Base-by-base conservation (phyloP, 2,329 filamentous ascomycete species). In the Pseudopyrenochaeta lycopersici region DNA sequence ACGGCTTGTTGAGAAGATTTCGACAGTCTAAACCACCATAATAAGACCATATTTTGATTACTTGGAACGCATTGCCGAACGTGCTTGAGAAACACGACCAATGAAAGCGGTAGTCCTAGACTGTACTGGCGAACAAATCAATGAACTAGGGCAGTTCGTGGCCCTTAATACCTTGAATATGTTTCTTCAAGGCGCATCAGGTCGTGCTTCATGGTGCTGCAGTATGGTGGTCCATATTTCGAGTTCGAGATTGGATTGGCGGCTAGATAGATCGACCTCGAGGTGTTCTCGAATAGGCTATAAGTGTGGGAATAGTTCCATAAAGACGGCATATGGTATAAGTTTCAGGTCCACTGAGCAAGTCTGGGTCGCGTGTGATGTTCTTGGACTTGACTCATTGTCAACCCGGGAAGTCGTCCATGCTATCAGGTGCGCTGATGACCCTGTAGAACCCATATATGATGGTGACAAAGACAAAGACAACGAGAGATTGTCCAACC, bases 361-460 rank as follows among this genome's bases (percentile, higher is more conserved):
- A 14, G 36, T 11, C 14, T 15, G 17, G 36, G 36, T 39, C 1
- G 36, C 18, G 11, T 21, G 18, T 3, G 31, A 23, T 46, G 17
- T 29, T 4, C 18, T n/a, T 15, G 7, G 27, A 31, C 21, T 3
- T 23, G 7, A 7, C 20, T 15, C 14, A 7, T n/a, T 18, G 15
- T 46, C 43, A 46, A 7, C 43, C 43, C n/a, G 43, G 43, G 6
- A 23, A 46, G 35, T 46, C 39, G 23, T 52, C 54, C 15, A 56
- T 38, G 32, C 41, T 29, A n/a, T 65, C 64, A 23, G 66, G 56
- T 17, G 62, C 53, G 35, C 58, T 62, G 49, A 72, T 56, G 41
- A 73, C 53, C 10, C 45, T 60, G 62, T 66, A 75, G 49, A 75
- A 73, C 7, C 57, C 60, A 39, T 71, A 75, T 18, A 72, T 62